Conservation (phyloP, 208 protist genomes). For the Crithidia bombi region DNA sequence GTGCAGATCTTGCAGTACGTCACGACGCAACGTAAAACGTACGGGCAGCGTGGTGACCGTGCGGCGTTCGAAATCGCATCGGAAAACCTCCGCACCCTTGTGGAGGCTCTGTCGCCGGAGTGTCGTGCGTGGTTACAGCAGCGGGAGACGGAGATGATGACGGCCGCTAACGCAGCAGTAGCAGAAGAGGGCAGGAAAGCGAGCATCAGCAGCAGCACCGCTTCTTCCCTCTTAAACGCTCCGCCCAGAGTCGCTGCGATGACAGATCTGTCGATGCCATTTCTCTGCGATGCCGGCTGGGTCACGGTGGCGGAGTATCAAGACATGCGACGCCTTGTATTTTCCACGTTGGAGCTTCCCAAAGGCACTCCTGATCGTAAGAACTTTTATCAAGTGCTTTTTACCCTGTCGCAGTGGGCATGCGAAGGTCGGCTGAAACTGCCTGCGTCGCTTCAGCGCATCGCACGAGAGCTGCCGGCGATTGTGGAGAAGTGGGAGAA, state of each 20-base stretch:
- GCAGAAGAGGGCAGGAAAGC: background rate
- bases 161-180: background rate
- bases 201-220: background rate
- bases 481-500: slow-evolving; percentile 39
- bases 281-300: slow-evolving; percentile 36
- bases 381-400: slow-evolving; percentile 56
- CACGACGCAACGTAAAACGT: slow-evolving; percentile 30
- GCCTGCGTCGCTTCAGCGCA: slow-evolving; percentile 6
- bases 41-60: slow-evolving; percentile 37
- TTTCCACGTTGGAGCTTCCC: slow-evolving; percentile 23
- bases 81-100: slow-evolving; percentile 34
- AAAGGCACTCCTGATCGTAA: slow-evolving; percentile 20
- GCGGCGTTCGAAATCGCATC: slow-evolving; percentile 38
- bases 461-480: slow-evolving; percentile 56
- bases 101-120: slow-evolving; percentile 16
- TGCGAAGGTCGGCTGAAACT: slow-evolving; percentile 42
- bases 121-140: slow-evolving; percentile 27
- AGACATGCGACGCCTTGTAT: slow-evolving; percentile 40
- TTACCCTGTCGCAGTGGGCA: slow-evolving; percentile 53
- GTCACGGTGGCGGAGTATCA: slow-evolving; percentile 33
- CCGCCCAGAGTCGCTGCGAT: background rate
- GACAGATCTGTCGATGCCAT: background rate
- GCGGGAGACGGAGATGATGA: slow-evolving; percentile 15
- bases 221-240: too few relatives aligned
- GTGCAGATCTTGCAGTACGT: slow-evolving; percentile 35